Evolutionary conservation across 2,329 filamentous ascomycete genomes (phyloP).

Genomic region (Elsinoe necatrix): DNA sequence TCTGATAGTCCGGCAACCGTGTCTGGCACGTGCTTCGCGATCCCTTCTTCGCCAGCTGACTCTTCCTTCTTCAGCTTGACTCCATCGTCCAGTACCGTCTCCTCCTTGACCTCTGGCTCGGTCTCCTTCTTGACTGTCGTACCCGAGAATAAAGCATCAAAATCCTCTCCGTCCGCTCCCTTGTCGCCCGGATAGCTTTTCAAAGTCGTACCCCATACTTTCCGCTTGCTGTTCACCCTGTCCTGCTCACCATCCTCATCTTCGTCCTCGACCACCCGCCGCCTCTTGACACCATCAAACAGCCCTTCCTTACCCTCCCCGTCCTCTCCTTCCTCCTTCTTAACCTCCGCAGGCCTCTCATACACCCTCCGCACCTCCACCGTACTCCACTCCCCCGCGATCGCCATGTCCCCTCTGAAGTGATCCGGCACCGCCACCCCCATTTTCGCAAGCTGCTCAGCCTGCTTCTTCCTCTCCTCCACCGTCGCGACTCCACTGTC

Average conservation of each 20-base stretch:
- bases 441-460: constrained; percentile 79
- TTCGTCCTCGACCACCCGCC: constrained; percentile 52
- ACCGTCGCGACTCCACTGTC: constrained; percentile 39
- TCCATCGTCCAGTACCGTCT: constrained; percentile 27
- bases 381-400: constrained; percentile 80
- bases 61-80: constrained; percentile 27
- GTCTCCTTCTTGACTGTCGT: constrained; percentile 25
- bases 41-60: constrained; percentile 25
- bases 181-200: constrained; percentile 38
- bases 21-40: constrained; percentile 22
- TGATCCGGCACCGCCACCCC: constrained; percentile 77
- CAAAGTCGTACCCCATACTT: constrained; percentile 39
- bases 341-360: constrained; percentile 18
- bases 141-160: constrained; percentile 50
- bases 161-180: constrained; percentile 45
- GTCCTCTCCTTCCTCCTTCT: constrained; percentile 37
- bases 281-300: constrained; percentile 50
- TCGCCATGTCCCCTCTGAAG: constrained; percentile 69
- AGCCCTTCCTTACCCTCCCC: constrained; percentile 38
- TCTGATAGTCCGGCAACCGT: constrained; percentile 1
- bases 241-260: constrained; percentile 54
- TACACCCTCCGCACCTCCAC: constrained; percentile 43
- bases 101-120: constrained; percentile 25
- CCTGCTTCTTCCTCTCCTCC: constrained; percentile 69
- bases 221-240: constrained; percentile 39